phyloP scores from a whole-genome alignment of 768 basidiomycete genomes.

The Baorangia bicolor region DNA sequence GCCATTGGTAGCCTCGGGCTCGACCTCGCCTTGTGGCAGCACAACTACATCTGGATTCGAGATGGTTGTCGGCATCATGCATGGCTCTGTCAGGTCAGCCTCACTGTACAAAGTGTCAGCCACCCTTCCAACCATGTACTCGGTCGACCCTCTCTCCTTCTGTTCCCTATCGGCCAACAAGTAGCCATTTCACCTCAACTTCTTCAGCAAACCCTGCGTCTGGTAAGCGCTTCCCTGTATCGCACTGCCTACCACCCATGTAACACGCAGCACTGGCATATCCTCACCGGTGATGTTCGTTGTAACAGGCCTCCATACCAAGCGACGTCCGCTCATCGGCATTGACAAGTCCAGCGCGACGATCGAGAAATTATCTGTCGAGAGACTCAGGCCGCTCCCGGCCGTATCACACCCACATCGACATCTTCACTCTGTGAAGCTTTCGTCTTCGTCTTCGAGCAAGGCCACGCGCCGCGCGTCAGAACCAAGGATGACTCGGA shows the following conservation, averaged over 20 bases:
- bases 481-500: conserved; percentile 5
- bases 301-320: conserved; percentile 23
- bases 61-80: not conserved
- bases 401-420: not conserved
- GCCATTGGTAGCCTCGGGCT: not conserved
- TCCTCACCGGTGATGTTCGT: conserved; percentile 19
- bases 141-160: not conserved
- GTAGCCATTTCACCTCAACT: not conserved
- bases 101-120: conserved; percentile 18
- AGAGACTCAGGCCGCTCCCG: not conserved
- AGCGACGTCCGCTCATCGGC: conserved; percentile 12
- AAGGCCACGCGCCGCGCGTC: not conserved
- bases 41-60: not conserved
- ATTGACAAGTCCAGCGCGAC: not conserved
- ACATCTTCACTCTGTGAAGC: not conserved
- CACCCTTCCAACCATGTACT: not conserved
- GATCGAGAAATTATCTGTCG: not conserved
- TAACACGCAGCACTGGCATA: conserved; percentile 15
- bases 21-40: not conserved
- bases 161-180: not conserved
- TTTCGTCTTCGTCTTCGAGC: not conserved
- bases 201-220: not conserved
- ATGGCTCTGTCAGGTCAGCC: conserved; percentile 12
- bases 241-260: conserved; percentile 7
- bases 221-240: conserved; percentile 12